These are phyloP conservation scores for Ailanthus altissimus DNA, from an alignment of 345 rosid genomes.

Conservation along the genomic window DNA sequence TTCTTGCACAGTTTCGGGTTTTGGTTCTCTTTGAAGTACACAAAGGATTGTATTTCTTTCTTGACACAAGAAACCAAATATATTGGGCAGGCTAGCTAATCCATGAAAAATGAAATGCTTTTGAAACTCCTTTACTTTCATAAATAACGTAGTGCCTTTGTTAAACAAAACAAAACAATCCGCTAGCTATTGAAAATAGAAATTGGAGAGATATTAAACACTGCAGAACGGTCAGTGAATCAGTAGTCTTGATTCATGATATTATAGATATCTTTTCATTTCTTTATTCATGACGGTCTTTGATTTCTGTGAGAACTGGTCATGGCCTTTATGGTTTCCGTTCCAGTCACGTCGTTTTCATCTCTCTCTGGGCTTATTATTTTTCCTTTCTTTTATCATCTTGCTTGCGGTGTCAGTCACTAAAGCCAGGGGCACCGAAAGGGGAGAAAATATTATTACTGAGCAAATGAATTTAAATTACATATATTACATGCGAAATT, in stretches of 20 bases:
- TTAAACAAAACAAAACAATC: neutral
- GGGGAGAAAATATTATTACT: conserved; percentile 11
- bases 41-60: conserved; percentile 33
- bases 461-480: conserved; percentile 1
- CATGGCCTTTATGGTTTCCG: conserved; percentile 43
- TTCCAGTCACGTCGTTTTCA: conserved; percentile 60
- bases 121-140: conserved; percentile 19
- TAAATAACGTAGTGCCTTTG: conserved; percentile 19
- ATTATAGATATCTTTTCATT: conserved; percentile 15
- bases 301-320: conserved; percentile 31
- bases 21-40: conserved; percentile 28
- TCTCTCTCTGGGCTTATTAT: conserved; percentile 18
- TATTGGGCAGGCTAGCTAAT: conserved; percentile 12
- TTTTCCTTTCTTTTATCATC: conserved; percentile 33
- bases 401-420: conserved; percentile 35
- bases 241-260: conserved; percentile 24
- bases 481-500: neutral
- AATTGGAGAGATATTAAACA: conserved; percentile 13
- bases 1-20: conserved; percentile 25
- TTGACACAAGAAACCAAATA: conserved; percentile 18
- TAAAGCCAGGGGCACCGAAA: conserved; percentile 43
- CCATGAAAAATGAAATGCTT: conserved; percentile 12
- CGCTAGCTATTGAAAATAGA: conserved; percentile 13
- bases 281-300: conserved; percentile 41
- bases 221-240: conserved; percentile 29